A percentile compares a stretch with the other conserved stretches of the same genome.
Evolutionary conservation across 2,329 filamentous ascomycete species (phyloP).

Genomic region (Alternaria sp.): DNA sequence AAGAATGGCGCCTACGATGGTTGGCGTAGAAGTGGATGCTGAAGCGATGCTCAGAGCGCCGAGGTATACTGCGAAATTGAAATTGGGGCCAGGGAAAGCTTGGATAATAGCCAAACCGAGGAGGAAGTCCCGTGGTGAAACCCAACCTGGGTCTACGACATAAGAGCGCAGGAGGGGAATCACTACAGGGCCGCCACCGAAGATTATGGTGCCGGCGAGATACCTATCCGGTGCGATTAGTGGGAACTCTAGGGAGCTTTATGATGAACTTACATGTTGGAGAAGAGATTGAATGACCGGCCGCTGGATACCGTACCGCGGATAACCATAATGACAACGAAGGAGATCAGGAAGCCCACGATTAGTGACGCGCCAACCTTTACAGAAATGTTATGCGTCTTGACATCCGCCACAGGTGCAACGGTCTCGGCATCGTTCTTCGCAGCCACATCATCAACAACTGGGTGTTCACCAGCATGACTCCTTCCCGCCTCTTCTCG

Average conservation of each 20-base stretch:
- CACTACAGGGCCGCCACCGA: constrained; percentile 57
- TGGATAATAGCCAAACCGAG: constrained; percentile 77
- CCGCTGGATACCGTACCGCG: constrained; percentile 54
- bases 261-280: constrained; percentile 66
- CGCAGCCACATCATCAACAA: constrained; percentile 3
- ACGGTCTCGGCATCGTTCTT: neutral
- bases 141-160: constrained; percentile 74
- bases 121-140: constrained; percentile 74
- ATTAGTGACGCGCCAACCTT: constrained; percentile 52
- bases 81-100: constrained; percentile 71
- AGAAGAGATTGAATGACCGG: constrained; percentile 68
- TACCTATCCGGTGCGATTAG: constrained; percentile 36
- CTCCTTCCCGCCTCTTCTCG: constrained; percentile 14
- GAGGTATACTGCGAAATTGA: constrained; percentile 61
- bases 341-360: constrained; percentile 63
- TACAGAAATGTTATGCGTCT: constrained; percentile 49
- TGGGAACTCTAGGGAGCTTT: too few species aligned
- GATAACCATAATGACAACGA: constrained; percentile 65
- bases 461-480: constrained; percentile 10
- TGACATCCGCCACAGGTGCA: constrained; percentile 30
- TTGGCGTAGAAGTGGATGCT: constrained; percentile 32
- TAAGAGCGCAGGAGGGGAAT: constrained; percentile 56
- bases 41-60: constrained; percentile 50
- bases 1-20: constrained; percentile 49
- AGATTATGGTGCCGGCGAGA: constrained; percentile 71